Conservation (phyloP, 768 basidiomycete genomes). For the Termitomyces sp. region DNA sequence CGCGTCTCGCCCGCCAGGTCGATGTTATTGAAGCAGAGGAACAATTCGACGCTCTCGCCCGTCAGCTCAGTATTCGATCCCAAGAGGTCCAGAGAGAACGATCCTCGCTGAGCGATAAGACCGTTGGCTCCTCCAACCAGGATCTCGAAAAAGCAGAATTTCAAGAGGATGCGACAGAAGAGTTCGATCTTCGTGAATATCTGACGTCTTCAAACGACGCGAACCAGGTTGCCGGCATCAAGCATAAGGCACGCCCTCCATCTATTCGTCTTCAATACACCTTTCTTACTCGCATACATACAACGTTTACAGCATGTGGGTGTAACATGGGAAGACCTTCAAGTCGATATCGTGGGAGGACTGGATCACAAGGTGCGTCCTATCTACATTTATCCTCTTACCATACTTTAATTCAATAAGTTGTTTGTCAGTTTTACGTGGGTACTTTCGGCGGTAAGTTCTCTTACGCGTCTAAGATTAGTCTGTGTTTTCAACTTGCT, state of each 20-base stretch:
- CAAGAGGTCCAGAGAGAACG: constrained; percentile 17
- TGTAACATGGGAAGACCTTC: constrained; percentile 68
- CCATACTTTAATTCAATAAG: background rate
- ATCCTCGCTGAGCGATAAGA: constrained; percentile 23
- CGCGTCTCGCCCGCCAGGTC: constrained; percentile 30
- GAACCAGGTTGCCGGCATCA: constrained; percentile 60
- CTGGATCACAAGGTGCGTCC: constrained; percentile 49
- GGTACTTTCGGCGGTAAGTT: constrained; percentile 56
- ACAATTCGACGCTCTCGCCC: constrained; percentile 54
- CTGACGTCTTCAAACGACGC: constrained; percentile 65
- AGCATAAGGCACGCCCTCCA: constrained; percentile 46
- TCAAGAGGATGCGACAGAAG: constrained; percentile 26
- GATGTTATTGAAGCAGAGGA: constrained; percentile 49
- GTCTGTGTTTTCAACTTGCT: background rate
- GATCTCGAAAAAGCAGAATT: constrained; percentile 38
- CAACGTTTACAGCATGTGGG: constrained; percentile 50
- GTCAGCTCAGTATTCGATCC: constrained; percentile 34
- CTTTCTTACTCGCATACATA: constrained; percentile 1
- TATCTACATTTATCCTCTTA: background rate
- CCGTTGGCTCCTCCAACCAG: constrained; percentile 40
- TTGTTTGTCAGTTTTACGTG: constrained; percentile 44
- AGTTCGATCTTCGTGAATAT: constrained; percentile 68
- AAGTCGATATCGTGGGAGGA: constrained; percentile 59
- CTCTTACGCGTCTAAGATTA: background rate
- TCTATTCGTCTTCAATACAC: background rate